A percentile compares a stretch with the other conserved stretches of the same genome.
These are phyloP conservation scores for Plasmodium knowlesi DNA, from an alignment of 169 alveolate species.

Conservation along the genomic window DNA sequence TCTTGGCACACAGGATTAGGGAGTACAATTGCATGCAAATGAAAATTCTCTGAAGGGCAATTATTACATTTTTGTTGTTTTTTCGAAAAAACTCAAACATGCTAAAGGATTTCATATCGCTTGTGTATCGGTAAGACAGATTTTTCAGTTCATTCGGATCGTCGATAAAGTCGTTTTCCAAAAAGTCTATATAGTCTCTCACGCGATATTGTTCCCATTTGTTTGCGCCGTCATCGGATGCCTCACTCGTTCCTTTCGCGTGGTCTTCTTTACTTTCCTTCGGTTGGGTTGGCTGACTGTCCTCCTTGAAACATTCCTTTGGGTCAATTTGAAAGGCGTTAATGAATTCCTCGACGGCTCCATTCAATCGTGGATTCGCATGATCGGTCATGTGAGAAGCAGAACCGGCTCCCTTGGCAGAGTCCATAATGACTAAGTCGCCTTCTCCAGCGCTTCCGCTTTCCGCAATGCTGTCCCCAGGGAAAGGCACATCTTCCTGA, in stretches of 20 bases:
- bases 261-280: neutral
- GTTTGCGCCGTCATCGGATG: neutral
- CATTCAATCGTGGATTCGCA: neutral
- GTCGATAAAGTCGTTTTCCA: conserved; percentile 12
- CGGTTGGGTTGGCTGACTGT: neutral
- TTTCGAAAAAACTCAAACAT: conserved; percentile 72
- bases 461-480: neutral
- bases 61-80: conserved; percentile 66
- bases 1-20: conserved; percentile 48
- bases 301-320: neutral
- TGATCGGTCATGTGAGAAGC: neutral
- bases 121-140: conserved; percentile 27
- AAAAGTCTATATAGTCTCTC: conserved; percentile 12
- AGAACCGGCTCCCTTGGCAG: neutral
- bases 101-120: conserved; percentile 48
- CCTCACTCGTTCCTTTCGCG: neutral
- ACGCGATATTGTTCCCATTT: conserved; percentile 2
- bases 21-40: conserved; percentile 71
- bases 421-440: no score
- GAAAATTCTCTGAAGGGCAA: conserved; percentile 65
- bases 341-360: neutral
- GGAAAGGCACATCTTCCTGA: neutral
- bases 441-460: neutral
- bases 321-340: neutral
- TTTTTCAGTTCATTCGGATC: conserved; percentile 53